Base-by-base conservation (phyloP, 2,329 filamentous ascomycete genomes). In the Exophiala alcalophila region DNA sequence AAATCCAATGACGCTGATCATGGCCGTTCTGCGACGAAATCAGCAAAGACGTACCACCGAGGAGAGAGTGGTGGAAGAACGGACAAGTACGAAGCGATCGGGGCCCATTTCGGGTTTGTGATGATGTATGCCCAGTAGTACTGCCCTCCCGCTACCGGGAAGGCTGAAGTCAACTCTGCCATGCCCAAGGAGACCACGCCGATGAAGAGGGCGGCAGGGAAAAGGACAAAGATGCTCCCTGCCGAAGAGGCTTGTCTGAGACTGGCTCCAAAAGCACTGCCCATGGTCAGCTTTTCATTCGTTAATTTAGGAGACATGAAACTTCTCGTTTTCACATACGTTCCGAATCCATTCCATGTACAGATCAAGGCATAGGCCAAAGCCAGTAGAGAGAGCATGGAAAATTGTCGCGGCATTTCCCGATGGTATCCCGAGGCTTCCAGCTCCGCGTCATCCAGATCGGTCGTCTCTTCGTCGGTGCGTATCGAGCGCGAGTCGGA, bases 91-190 rank as follows among this genome's bases (percentile, higher is more conserved):
- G 42, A 45, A 8, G 42, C 42, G 29, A 45, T 40, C 5, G 42
- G 27, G 9, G 14, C 19, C 11, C 26, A 45, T 12, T 32, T 20
- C 4, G 12, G 12, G 18, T 14, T 34, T 9, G 42, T 29, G 5
- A 45, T 35, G 10, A 32, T 27, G 23, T 40, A 45, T 9, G 42
- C 39, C 42, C 42, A 45, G 23, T 45, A 45, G 18, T 45, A 45
- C 20, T 45, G 42, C 11, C 35, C 42, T 15, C 42, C 42, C 4
- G 38, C 18, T 6, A 30, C 19, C 4, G 40, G 40, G 19, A 30
- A 45, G 8, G 42, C 42, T 5, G 26, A 33, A 14, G 42, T 20
- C 15, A 45, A 30, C 25, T 45, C 42, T 20, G 35, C 35, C 42
- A 45, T 45, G 5, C 42, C 42, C 9, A 21, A 14, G 11, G 42